phyloP scores from a whole-genome alignment of 2,329 filamentous ascomycete species.

The Aspergillus tamarii region DNA sequence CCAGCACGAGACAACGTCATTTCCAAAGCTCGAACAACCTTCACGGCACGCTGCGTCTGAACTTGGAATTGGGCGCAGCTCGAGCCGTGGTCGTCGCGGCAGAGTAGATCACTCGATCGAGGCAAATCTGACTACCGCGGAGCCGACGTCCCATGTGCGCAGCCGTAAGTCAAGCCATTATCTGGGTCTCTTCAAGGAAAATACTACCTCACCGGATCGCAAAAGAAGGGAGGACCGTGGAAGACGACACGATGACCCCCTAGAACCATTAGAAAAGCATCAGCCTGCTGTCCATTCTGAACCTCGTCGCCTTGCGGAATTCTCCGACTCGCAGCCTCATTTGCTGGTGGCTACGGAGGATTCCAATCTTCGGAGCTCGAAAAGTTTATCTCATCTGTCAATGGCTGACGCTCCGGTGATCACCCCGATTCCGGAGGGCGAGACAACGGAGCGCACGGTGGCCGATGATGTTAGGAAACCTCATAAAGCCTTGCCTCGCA shows the following conservation, averaged over 20 bases:
- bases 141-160: conserved; percentile 57
- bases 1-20: conserved; percentile 25
- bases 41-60: conserved; percentile 26
- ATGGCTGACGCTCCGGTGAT: conserved; percentile 29
- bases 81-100: conserved; percentile 47
- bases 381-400: conserved; percentile 33
- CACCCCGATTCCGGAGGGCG: conserved; percentile 16
- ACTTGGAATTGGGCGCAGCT: conserved; percentile 38
- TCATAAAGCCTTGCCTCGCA: conserved; percentile 49
- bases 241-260: conserved; percentile 37
- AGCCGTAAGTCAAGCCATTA: conserved; percentile 70
- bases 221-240: conserved; percentile 53
- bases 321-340: conserved; percentile 18
- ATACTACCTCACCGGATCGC: conserved; percentile 57
- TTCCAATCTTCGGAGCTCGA: conserved; percentile 25
- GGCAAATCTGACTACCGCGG: conserved; percentile 62
- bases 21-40: conserved; percentile 28
- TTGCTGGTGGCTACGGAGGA: conserved; percentile 15
- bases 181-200: conserved; percentile 66
- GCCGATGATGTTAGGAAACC: conserved; percentile 29
- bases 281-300: conserved; percentile 15
- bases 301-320: conserved; percentile 15
- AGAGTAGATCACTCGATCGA: conserved; percentile 66
- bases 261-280: conserved; percentile 21
- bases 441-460: conserved; percentile 13